Evolutionary conservation across 1,284 basidiomycete species (phyloP), one percentile per base, ranked within the genome.

Genomic region (Marasmius oreades): DNA sequence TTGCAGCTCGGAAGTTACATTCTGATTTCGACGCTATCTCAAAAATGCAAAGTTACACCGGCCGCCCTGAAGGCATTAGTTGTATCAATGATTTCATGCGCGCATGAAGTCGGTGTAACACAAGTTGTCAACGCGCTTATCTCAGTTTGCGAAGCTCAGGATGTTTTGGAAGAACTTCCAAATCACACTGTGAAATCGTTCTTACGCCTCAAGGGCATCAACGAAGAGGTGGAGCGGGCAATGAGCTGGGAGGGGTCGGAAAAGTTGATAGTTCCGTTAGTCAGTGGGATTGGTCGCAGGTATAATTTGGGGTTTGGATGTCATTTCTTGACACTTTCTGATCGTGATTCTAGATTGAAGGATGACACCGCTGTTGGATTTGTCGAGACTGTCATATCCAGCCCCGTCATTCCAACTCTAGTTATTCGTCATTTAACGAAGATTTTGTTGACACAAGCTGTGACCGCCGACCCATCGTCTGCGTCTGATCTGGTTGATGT

Each of bases 1-100:
- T 31, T 31, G 26, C 55, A 91, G 89, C 77, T 92, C n/a, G 87
- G 85, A 50, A 82, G 81, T 59, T 90, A 86, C 61, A 78, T 92
- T 57, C 74, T 93, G 5, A 72, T 93, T 1, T 80, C 84, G 0
- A 77, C 82, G 0, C 74, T 92, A 20, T 84, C 88, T 0, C 83
- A 84, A 58, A 85, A 84, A 68, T 80, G 79, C 47, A 73, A 74
- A 14, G 66, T 93, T 31, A 76, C 81, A 1, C 62, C 79, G 0
- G 64, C 79, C 23, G 88, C 85, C 1, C 60, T 90, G 51, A 80
- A 80, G 53, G 74, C 78, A 5, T 78, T 92, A 24, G 60, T 91
- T 18, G 68, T 69, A 37, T 67, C 80, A 16, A 82, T 92, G 72
- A 63, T 82, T 10, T 69, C 73, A 34, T 81, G 78, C 65, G 82